phyloP scores from a whole-genome alignment of 2,329 filamentous ascomycete species.

The Calonectria naviculata region DNA sequence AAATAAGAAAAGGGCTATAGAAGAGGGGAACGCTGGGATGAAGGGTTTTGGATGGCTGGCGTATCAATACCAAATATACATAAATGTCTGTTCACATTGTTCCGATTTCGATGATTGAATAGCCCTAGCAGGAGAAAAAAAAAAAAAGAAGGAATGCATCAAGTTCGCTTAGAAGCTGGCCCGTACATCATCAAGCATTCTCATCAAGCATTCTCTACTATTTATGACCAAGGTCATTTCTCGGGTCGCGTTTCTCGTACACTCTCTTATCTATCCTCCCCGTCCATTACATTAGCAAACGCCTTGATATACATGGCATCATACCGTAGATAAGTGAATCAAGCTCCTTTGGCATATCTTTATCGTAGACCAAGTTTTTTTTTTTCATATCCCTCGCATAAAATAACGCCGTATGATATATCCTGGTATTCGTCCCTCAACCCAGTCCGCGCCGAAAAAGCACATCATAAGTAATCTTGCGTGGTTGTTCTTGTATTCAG shows the following conservation, averaged over 20 bases:
- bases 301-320: slow-evolving; percentile 5
- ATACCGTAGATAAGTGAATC: neutral
- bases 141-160: neutral
- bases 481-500: neutral
- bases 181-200: neutral
- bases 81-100: neutral
- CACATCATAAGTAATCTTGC: slow-evolving; percentile 5
- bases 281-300: slow-evolving; percentile 8
- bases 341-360: neutral
- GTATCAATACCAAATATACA: slow-evolving; percentile 3
- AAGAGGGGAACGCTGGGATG: neutral
- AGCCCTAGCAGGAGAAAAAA: neutral
- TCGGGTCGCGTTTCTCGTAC: neutral
- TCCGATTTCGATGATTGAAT: neutral
- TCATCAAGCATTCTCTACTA: neutral
- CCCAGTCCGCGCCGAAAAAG: neutral
- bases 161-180: neutral
- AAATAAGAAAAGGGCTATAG: neutral
- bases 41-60: neutral
- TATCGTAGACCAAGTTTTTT: neutral
- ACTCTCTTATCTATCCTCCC: neutral
- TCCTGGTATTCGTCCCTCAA: slow-evolving; percentile 10
- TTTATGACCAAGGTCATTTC: neutral
- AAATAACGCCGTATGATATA: slow-evolving; percentile 9
- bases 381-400: slow-evolving; percentile 9